Evolutionary conservation across 192 early-diverging fungal species (phyloP), one percentile per base, ranked within the genome.

Genomic region (Backusella tarrabulga): DNA sequence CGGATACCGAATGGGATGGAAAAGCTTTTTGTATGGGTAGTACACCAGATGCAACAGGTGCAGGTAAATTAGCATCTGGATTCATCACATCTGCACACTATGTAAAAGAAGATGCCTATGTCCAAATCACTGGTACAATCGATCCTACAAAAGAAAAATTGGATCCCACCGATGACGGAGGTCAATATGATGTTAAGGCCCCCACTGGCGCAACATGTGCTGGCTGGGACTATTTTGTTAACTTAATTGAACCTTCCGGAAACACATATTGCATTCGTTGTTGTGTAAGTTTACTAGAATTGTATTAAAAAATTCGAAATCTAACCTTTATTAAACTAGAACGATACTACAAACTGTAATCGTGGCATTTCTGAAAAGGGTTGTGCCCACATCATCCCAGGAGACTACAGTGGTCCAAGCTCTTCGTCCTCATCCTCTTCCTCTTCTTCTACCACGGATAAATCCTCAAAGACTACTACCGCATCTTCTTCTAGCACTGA

Each of bases 81-180:
- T 87, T 89, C 40, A 85, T 89, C 68, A 19, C 73, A 54, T 80
- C 85, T 6, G 73, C 81, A 5, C 82, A 89, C 17, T 87, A 75
- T 52, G 74, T 77, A 7, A 71, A 70, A 0, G 63, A 46, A 5
- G 73, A 79, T 15, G 60, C 15, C 0, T 89, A 85, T 21, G 85
- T 89, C 11, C 88, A 89, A 73, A 75, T 87, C 35, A 89, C 88
- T 17, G 88, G 88, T 36, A 79, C 77, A 21, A 87, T 89, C 12
- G 80, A 89, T 66, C 69, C 73, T 19, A 34, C 66, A 15, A 83
- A 81, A 60, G 85, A 79, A n/a, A 77, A 77, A 9, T 72, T 87
- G 19, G 72, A 76, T 6, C 4, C 54, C 8, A 79, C 50, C 26
- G 88, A 89, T 68, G 84, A 82, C n/a, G 88, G 88, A 32, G 88